Percentiles rank a stretch among this genome's conserved stretches.
phyloP scores from a whole-genome alignment of 768 basidiomycete genomes.

The Suillus subluteus region DNA sequence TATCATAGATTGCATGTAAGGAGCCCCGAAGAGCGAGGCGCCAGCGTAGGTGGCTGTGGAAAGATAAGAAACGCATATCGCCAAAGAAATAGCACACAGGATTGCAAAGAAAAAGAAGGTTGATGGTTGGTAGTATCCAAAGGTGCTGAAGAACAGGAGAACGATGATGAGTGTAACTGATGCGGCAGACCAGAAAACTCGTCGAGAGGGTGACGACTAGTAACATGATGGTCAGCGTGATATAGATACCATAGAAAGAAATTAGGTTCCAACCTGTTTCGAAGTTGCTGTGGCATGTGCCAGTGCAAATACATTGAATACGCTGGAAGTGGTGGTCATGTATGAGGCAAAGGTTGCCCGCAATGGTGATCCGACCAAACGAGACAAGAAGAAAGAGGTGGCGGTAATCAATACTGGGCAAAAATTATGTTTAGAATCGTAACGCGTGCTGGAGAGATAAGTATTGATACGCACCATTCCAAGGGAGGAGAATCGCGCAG shows the following conservation, averaged over 20 bases:
- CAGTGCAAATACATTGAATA: slow-evolving; percentile 68
- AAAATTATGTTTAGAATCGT: slow-evolving; percentile 8
- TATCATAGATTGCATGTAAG: slow-evolving; percentile 74
- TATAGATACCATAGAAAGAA: slow-evolving; percentile 1
- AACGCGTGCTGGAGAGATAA: background rate
- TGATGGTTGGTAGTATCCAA: slow-evolving; percentile 52
- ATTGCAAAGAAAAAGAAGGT: slow-evolving; percentile 70
- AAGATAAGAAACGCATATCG: slow-evolving; percentile 71
- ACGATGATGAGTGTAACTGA: slow-evolving; percentile 35
- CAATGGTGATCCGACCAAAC: slow-evolving; percentile 64
- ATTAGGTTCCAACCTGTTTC: slow-evolving; percentile 54
- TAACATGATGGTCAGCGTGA: slow-evolving; percentile 12
- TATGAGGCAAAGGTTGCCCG: slow-evolving; percentile 68
- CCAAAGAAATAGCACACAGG: slow-evolving; percentile 59
- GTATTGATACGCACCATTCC: slow-evolving; percentile 73
- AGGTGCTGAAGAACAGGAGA: slow-evolving; percentile 70
- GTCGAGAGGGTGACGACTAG: slow-evolving; percentile 66
- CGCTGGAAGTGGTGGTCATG: slow-evolving; percentile 63
- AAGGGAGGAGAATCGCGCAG: slow-evolving; percentile 81
- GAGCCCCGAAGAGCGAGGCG: slow-evolving; percentile 77
- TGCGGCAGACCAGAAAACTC: slow-evolving; percentile 46
- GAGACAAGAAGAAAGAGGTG: slow-evolving; percentile 77
- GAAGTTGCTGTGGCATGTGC: slow-evolving; percentile 74
- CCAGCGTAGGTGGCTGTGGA: slow-evolving; percentile 78
- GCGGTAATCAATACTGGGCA: slow-evolving; percentile 81